A percentile compares a stretch with the other conserved stretches of the same genome.
These are phyloP conservation scores for Vitis amurensis DNA, from an alignment of 164 flowering plant species.

Conservation along the genomic window DNA sequence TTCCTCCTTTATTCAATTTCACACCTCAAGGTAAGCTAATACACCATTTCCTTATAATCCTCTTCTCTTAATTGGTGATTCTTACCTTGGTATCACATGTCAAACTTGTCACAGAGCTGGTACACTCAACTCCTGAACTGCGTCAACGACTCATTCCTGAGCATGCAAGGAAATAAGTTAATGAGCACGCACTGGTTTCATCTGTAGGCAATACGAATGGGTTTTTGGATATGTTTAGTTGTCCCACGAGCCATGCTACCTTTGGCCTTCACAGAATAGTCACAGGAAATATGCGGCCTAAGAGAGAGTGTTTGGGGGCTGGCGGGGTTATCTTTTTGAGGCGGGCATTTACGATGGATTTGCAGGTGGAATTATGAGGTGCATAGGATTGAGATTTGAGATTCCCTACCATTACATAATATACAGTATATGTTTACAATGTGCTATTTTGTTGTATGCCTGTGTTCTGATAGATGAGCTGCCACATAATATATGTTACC, in stretches of 20 bases:
- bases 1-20: constrained; percentile 89
- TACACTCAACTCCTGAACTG: constrained; percentile 59
- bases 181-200: background rate
- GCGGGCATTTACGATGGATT: background rate
- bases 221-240: constrained; percentile 14
- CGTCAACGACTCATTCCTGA: constrained; percentile 70
- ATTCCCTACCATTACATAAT: too few relatives aligned
- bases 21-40: constrained; percentile 73
- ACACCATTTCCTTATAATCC: background rate
- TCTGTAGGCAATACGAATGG: constrained; percentile 4
- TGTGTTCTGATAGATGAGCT: constrained; percentile 3
- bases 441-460: constrained; percentile 2
- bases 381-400: background rate
- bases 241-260: constrained; percentile 5
- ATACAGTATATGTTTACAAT: background rate
- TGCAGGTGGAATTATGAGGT: background rate
- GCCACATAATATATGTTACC: background rate
- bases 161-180: constrained; percentile 41
- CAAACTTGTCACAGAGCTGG: constrained; percentile 48
- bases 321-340: background rate
- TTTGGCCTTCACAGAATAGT: background rate
- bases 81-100: background rate
- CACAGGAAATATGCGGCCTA: background rate
- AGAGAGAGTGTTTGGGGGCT: background rate
- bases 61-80: background rate